phyloP scores from a whole-genome alignment of 176 grass and related monocot species.

The Musa beccarii region DNA sequence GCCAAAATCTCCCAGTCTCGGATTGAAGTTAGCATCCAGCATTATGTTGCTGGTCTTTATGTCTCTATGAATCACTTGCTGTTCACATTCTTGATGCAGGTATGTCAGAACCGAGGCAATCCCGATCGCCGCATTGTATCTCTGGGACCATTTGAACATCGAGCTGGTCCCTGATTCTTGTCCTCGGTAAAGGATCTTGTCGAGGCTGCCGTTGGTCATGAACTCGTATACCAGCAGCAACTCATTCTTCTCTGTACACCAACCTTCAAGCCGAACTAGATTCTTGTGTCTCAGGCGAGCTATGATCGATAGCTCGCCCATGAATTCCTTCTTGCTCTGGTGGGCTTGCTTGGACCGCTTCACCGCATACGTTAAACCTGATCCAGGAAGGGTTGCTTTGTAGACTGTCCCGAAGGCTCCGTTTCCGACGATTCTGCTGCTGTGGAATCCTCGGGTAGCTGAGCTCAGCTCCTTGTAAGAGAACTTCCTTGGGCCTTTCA shows the following conservation, averaged over 20 bases:
- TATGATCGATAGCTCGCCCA: conserved; percentile 68
- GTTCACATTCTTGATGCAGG: conserved; percentile 86
- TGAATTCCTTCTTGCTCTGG: conserved; percentile 71
- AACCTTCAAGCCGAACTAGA: conserved; percentile 69
- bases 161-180: conserved; percentile 25
- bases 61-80: conserved; percentile 79
- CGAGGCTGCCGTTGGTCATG: conserved; percentile 87
- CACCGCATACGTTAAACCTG: conserved; percentile 31
- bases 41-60: conserved; percentile 88
- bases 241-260: conserved; percentile 74
- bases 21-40: conserved; percentile 55
- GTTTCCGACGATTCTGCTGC: conserved; percentile 52
- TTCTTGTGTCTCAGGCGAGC: conserved; percentile 88
- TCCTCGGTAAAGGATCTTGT: conserved; percentile 58
- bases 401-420: conserved; percentile 87
- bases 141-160: conserved; percentile 44
- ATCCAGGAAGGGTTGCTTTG: conserved; percentile 43
- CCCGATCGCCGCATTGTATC: conserved; percentile 52
- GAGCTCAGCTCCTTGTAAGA: conserved; percentile 64
- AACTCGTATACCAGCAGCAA: conserved; percentile 82
- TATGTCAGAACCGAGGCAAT: conserved; percentile 69
- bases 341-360: conserved; percentile 81
- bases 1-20: conserved; percentile 81
- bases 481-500: conserved; percentile 83
- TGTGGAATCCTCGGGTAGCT: conserved; percentile 68